phyloP scores from a whole-genome alignment of 768 basidiomycete genomes.

The Mycena kentingensis region DNA sequence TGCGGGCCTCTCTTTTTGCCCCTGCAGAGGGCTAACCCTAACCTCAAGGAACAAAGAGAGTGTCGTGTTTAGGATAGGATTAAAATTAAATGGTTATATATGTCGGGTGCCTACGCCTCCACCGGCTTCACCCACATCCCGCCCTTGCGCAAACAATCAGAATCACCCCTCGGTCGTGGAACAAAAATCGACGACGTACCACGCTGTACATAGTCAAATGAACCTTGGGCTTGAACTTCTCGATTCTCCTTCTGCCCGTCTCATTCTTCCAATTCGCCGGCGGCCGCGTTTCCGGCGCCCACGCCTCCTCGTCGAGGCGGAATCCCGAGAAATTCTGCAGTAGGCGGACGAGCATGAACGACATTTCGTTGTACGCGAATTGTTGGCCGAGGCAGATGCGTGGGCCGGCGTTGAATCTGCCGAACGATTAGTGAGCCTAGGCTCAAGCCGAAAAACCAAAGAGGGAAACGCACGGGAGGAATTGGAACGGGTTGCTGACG shows the following conservation, averaged over 20 bases:
- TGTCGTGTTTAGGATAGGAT: too few species aligned
- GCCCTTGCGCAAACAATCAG: too few species aligned
- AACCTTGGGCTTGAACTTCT: background rate
- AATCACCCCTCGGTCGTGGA: too few species aligned
- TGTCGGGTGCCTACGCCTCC: too few species aligned
- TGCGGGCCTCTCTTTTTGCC: slow-evolving; percentile 32
- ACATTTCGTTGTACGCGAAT: too few species aligned
- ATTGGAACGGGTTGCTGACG: background rate
- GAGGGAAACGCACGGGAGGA: background rate
- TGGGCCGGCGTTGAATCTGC: background rate
- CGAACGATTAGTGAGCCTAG: background rate
- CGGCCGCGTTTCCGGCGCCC: background rate
- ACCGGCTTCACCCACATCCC: too few species aligned
- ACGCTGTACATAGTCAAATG: background rate
- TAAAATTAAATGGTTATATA: too few species aligned
- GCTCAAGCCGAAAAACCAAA: background rate
- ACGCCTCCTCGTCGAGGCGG: background rate
- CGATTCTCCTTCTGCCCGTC: background rate
- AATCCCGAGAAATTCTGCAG: background rate
- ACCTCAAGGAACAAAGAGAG: too few species aligned
- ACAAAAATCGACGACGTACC: too few species aligned
- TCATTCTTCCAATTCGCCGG: background rate
- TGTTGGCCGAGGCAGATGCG: background rate
- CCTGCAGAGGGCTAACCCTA: slow-evolving; percentile 2
- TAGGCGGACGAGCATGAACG: background rate